These are phyloP conservation scores for Phaeosphaeria sp. DNA, from an alignment of 2,329 filamentous ascomycete genomes.

Conservation along the genomic window DNA sequence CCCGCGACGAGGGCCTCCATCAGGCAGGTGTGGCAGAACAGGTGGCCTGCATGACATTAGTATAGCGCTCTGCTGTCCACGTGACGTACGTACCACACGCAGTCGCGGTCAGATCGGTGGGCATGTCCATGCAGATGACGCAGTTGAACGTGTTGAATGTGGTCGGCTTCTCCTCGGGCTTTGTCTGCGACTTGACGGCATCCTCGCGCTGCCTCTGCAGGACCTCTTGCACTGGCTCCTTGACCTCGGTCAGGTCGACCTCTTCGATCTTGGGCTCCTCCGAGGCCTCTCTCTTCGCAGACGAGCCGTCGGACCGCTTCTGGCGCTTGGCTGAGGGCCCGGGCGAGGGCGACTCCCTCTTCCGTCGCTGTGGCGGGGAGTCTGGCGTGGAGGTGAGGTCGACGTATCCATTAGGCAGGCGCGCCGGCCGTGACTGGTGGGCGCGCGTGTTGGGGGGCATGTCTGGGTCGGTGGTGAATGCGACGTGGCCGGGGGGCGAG, in stretches of 20 bases:
- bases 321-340: constrained; percentile 43
- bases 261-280: constrained; percentile 50
- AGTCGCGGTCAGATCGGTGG: constrained; percentile 66
- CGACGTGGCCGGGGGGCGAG: background rate
- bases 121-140: constrained; percentile 69
- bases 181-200: constrained; percentile 56
- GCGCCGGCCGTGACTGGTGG: constrained; percentile 27
- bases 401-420: constrained; percentile 46
- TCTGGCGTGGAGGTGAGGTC: constrained; percentile 40
- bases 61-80: background rate
- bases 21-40: constrained; percentile 70
- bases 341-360: constrained; percentile 27
- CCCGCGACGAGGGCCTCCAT: constrained; percentile 65
- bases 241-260: constrained; percentile 58
- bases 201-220: constrained; percentile 62
- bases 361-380: constrained; percentile 28
- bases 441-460: constrained; percentile 15
- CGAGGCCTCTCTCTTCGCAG: constrained; percentile 1
- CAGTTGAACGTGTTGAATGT: constrained; percentile 61
- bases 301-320: constrained; percentile 26
- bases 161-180: constrained; percentile 46
- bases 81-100: constrained; percentile 60
- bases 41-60: constrained; percentile 57
- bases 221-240: constrained; percentile 50
- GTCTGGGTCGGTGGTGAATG: background rate